Evolutionary conservation across 495 filamentous ascomycete species (phyloP), one percentile per base, ranked within the genome.

Genomic region (Entonaema liquescens): DNA sequence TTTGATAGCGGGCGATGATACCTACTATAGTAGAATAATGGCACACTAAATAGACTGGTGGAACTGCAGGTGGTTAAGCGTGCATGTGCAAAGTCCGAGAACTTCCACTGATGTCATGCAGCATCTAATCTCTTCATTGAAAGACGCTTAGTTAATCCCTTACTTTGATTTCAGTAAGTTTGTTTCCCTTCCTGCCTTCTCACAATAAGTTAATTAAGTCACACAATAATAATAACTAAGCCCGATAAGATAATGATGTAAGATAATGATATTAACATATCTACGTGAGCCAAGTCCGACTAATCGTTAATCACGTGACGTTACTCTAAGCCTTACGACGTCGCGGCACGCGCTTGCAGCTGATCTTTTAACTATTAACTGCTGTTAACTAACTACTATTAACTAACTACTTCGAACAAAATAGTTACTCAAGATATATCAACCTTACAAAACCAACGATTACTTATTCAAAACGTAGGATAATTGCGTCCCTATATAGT

Each of bases 271-370:
- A 42, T 8, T 42, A 50, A 50, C 17, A 1, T 50, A 50, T 50
- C 17, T 11, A 50, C n/a, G 11, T 54, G 26, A 54, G 47, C 17
- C 9, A 15, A 19, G 38, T 8, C 38, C 21, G 5, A 5, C 11
- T 9, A 11, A n/a, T 23, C 21, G 21, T 17, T 3, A 25, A 31
- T 65, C 70, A 73, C 70, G 65, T 73, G 70, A 73, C 35, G 5
- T 15, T 21, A 11, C 44, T 57, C 40, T 44, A 47, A 23, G 64
- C 58, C 56, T 52, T 62, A 66, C 65, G 25, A 73, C 65, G 58
- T 73, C 65, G 70, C 70, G 65, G 64, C 64, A 28, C 63, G 70
- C 70, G 65, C 57, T 55, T 53, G 19, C 11, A 23, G 50, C 52
- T 31, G 57, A 67, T 71, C 47, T 58, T 17, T 40, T 26, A 50